phyloP scores from a whole-genome alignment of 257 asterid species.

The Anisodus tanguticus region DNA sequence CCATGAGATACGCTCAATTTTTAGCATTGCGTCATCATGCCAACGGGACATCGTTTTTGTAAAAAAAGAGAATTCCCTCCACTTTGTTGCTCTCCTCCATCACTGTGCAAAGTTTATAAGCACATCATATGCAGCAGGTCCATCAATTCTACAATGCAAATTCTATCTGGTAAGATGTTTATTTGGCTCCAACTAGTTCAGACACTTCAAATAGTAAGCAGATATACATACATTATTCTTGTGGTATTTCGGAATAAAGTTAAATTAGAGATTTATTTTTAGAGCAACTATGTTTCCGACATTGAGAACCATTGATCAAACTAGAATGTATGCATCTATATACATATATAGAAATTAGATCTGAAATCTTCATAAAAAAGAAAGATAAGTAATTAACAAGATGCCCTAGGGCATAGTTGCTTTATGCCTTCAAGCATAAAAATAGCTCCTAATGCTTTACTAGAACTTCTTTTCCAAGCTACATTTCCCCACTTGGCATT shows the following conservation, averaged over 20 bases:
- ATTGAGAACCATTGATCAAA: neutral
- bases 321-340: neutral
- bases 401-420: neutral
- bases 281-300: neutral
- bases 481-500: conserved; percentile 14
- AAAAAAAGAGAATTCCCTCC: no score
- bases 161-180: neutral
- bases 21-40: no score
- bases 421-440: neutral
- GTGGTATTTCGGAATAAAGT: conserved; percentile 1
- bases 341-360: neutral
- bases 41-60: no score
- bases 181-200: neutral
- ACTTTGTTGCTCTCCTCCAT: no score
- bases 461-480: neutral
- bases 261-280: neutral
- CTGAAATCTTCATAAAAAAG: neutral
- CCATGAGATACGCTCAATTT: no score
- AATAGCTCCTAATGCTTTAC: conserved; percentile 17
- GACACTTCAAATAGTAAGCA: neutral
- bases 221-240: neutral
- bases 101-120: no score
- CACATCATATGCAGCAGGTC: no score
- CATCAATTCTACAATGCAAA: no score
- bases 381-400: conserved; percentile 11